These are phyloP conservation scores for Fusarium liriodendri DNA, from an alignment of 2,329 filamentous ascomycete species.

Conservation along the genomic window DNA sequence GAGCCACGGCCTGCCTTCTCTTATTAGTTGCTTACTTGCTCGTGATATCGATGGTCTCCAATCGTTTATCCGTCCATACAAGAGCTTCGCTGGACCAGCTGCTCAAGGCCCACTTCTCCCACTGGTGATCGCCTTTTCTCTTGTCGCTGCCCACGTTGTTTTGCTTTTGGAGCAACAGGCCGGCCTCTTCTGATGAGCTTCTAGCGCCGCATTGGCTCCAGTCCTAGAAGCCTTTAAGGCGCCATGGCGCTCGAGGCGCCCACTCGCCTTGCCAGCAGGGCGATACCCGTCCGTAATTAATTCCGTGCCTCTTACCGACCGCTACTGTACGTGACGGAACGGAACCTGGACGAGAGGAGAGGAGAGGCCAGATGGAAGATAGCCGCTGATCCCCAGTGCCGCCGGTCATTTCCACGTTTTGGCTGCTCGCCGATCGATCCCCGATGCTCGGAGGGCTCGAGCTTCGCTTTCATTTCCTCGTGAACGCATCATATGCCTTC, in stretches of 20 bases:
- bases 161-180: slow-evolving; percentile 15
- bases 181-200: slow-evolving; percentile 17
- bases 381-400: neutral
- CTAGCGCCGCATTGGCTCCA: slow-evolving; percentile 25
- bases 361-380: neutral
- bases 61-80: neutral
- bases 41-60: slow-evolving; percentile 1
- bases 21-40: neutral
- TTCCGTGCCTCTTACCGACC: neutral
- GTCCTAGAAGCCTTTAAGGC: neutral
- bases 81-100: neutral
- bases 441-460: neutral
- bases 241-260: neutral
- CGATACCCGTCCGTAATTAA: slow-evolving; percentile 16
- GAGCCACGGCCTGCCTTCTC: neutral
- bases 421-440: neutral
- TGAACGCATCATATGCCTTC: neutral
- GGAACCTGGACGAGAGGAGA: neutral
- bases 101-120: neutral
- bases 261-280: neutral
- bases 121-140: slow-evolving; percentile 18
- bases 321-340: neutral
- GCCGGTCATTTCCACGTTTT: neutral
- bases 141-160: slow-evolving; percentile 19
- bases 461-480: neutral